Evolutionary conservation across 2,329 filamentous ascomycete species (phyloP).

Genomic region (Alternaria tenuissima): DNA sequence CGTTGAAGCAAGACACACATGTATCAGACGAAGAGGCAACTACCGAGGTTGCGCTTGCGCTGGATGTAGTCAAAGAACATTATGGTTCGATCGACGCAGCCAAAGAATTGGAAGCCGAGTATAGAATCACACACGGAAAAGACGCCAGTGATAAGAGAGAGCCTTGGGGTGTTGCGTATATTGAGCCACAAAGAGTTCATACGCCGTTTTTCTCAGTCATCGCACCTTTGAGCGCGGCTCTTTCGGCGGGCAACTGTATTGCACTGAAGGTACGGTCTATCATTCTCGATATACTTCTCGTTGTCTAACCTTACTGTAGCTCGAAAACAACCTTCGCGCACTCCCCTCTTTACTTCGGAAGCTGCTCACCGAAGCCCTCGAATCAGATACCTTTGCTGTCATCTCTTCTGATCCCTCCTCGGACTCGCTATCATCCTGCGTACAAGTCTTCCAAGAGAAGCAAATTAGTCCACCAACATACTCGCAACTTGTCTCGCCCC

Average conservation of each 20-base stretch:
- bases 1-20: constrained; percentile 53
- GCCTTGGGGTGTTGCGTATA: constrained; percentile 57
- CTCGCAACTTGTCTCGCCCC: constrained; percentile 48
- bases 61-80: constrained; percentile 52
- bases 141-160: constrained; percentile 48
- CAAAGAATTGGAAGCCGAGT: constrained; percentile 53
- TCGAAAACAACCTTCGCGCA: constrained; percentile 53
- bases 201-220: constrained; percentile 56
- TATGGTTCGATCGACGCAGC: constrained; percentile 53
- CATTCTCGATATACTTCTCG: background rate
- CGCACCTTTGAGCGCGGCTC: constrained; percentile 53
- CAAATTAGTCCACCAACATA: constrained; percentile 20
- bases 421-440: constrained; percentile 30
- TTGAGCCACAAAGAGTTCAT: constrained; percentile 57
- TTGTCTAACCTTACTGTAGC: constrained; percentile 28
- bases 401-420: constrained; percentile 44
- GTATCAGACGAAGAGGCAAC: constrained; percentile 50
- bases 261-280: constrained; percentile 54
- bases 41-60: constrained; percentile 53
- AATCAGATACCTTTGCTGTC: constrained; percentile 60
- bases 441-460: constrained; percentile 48
- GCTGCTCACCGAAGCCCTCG: constrained; percentile 53
- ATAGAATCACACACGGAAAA: constrained; percentile 52
- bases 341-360: constrained; percentile 50
- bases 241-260: constrained; percentile 62